Conservation (phyloP, 2,329 filamentous ascomycete species). For the Calonectria pteridis region DNA sequence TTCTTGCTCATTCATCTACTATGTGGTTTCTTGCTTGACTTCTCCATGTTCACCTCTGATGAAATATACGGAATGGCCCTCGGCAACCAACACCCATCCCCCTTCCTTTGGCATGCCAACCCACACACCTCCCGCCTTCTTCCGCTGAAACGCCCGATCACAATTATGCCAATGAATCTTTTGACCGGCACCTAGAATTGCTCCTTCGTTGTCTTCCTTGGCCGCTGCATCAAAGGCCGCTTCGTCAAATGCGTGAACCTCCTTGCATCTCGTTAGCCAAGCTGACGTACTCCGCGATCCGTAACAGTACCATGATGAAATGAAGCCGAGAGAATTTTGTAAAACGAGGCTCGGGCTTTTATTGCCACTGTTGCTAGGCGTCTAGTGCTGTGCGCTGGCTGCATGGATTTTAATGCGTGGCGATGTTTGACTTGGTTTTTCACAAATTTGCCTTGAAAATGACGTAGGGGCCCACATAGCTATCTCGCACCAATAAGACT, state of each 20-base stretch:
- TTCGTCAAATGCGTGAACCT: slow-evolving; percentile 17
- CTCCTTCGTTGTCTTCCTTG: slow-evolving; percentile 4
- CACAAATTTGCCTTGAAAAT: neutral
- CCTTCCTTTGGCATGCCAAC: slow-evolving; percentile 19
- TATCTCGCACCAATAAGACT: neutral
- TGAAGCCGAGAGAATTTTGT: too few relatives aligned
- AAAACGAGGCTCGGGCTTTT: neutral
- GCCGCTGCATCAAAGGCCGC: slow-evolving; percentile 1
- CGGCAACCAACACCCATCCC: neutral
- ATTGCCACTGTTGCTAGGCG: too few relatives aligned
- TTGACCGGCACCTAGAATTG: slow-evolving; percentile 7
- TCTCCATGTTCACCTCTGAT: slow-evolving; percentile 8
- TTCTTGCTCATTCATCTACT: neutral
- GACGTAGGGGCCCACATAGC: neutral
- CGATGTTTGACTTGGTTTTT: neutral
- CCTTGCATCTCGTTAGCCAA: neutral
- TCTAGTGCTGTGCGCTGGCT: neutral
- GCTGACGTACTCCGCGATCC: neutral
- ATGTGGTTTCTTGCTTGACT: neutral
- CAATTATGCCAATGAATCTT: slow-evolving; percentile 17
- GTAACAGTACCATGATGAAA: neutral
- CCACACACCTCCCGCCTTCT: slow-evolving; percentile 4
- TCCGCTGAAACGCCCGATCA: slow-evolving; percentile 9
- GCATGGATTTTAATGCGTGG: neutral
- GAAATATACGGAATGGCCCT: slow-evolving; percentile 17